These are phyloP conservation scores for Colletotrichum sp. DNA, from an alignment of 2,329 filamentous ascomycete species.

Conservation along the genomic window DNA sequence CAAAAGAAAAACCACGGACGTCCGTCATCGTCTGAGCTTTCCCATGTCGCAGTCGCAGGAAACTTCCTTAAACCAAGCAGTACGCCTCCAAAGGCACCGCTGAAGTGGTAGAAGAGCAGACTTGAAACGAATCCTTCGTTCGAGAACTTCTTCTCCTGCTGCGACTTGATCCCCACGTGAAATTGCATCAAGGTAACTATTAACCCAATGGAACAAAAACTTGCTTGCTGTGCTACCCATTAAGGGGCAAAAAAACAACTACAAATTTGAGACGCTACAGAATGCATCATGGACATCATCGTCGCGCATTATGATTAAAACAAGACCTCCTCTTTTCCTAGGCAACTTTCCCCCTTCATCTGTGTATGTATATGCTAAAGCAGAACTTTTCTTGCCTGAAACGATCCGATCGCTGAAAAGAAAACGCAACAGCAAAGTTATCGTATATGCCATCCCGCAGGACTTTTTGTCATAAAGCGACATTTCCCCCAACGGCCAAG, in stretches of 20 bases:
- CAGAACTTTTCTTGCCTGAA: not conserved
- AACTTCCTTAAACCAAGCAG: not conserved
- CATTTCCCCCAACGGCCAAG: slow-evolving; percentile 35
- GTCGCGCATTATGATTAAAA: not conserved
- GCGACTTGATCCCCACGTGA: not conserved
- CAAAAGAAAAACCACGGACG: not conserved
- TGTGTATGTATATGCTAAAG: not conserved
- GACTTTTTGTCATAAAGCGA: not conserved
- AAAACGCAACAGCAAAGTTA: not conserved
- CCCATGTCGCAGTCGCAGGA: not conserved
- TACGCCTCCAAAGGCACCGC: not conserved
- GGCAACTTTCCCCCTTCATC: not conserved
- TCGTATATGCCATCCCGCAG: not conserved
- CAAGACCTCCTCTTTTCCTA: not conserved
- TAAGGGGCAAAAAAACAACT: not conserved
- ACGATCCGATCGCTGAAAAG: not conserved
- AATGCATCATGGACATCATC: not conserved
- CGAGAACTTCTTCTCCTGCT: not conserved
- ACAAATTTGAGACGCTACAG: not conserved
- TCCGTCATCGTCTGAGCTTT: slow-evolving; percentile 8
- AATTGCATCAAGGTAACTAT: not conserved
- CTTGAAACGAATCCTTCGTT: not conserved
- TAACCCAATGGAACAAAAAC: not conserved
- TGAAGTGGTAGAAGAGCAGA: not conserved
- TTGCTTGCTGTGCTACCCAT: not conserved